These are phyloP conservation scores for Mortierella sp. DNA, from an alignment of 371 early-diverging fungal species.

Conservation along the genomic window DNA sequence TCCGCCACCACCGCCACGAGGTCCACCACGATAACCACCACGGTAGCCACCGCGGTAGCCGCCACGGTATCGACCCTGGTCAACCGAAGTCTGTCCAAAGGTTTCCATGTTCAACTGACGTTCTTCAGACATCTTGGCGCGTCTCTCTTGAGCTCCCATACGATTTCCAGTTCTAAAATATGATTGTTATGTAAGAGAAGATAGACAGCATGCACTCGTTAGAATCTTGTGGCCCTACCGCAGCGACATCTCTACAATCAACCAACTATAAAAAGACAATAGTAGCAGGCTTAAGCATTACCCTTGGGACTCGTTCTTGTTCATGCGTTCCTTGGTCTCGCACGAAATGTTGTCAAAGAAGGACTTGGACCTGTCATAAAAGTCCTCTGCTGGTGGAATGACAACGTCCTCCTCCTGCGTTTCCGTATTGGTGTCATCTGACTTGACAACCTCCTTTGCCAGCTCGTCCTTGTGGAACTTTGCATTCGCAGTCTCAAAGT, in stretches of 20 bases:
- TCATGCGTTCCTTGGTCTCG: slow-evolving; percentile 90
- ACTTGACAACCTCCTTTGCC: slow-evolving; percentile 67
- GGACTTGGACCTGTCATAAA: slow-evolving; percentile 81
- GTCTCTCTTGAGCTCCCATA: slow-evolving; percentile 68
- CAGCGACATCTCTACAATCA: too few relatives aligned
- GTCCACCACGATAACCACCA: slow-evolving; percentile 63
- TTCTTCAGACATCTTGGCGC: slow-evolving; percentile 86
- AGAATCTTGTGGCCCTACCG: too few relatives aligned
- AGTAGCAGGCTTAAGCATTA: slow-evolving; percentile 6
- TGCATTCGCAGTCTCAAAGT: slow-evolving; percentile 93
- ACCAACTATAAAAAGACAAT: slow-evolving; percentile 13
- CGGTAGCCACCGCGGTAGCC: slow-evolving; percentile 67
- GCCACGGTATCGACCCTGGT: slow-evolving; percentile 72
- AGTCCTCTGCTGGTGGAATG: slow-evolving; percentile 63
- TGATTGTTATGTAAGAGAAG: not conserved
- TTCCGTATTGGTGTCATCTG: slow-evolving; percentile 40
- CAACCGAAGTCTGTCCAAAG: slow-evolving; percentile 88
- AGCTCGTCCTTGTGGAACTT: slow-evolving; percentile 90
- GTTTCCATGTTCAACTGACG: slow-evolving; percentile 93
- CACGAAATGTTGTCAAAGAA: slow-evolving; percentile 99
- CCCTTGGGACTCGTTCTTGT: slow-evolving; percentile 50
- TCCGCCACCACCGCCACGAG: slow-evolving; percentile 55
- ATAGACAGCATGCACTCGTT: too few relatives aligned
- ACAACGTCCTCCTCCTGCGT: slow-evolving; percentile 61
- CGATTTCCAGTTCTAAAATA: slow-evolving; percentile 28